Percentiles rank a stretch among this genome's conserved stretches.
These are phyloP conservation scores for Thinopyrum elongatum DNA, from an alignment of 176 grass and related monocot species.

Conservation along the genomic window DNA sequence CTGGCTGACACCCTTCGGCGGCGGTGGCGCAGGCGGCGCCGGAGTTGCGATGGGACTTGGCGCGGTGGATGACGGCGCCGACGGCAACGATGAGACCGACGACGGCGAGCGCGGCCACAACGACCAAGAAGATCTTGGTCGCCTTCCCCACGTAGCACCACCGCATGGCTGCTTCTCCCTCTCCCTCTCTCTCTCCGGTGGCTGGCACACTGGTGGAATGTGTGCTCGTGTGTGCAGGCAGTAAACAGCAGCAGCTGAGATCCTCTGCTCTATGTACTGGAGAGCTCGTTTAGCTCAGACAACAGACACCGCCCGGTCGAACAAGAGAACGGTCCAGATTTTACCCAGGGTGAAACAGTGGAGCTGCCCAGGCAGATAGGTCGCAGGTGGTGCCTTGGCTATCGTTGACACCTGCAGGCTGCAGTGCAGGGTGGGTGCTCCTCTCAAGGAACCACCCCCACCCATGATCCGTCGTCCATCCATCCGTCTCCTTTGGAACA, in stretches of 20 bases:
- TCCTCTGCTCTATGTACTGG: not conserved
- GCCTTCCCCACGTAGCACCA: conserved; percentile 91
- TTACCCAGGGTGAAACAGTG: not conserved
- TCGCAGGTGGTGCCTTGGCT: not conserved
- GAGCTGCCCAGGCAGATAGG: not conserved
- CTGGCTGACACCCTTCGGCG: conserved; percentile 28
- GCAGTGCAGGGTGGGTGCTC: not conserved
- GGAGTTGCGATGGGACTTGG: conserved; percentile 11
- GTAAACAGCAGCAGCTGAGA: not conserved
- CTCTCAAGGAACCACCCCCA: not conserved
- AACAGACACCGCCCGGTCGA: not conserved
- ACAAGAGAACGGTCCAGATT: not conserved
- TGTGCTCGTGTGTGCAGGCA: not conserved
- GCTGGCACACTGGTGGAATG: not conserved
- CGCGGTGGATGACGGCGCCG: conserved; percentile 41
- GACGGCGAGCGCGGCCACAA: conserved; percentile 52
- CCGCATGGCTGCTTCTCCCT: conserved; percentile 23
- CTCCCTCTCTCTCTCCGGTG: not conserved
- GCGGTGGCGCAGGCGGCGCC: conserved; percentile 12
- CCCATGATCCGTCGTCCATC: not conserved
- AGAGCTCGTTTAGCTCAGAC: not conserved
- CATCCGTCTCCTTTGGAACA: not conserved
- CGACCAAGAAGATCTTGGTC: conserved; percentile 84
- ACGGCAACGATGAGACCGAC: conserved; percentile 57
- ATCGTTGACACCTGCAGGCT: not conserved